Evolutionary conservation across 2,329 filamentous ascomycete species (phyloP).

Genomic region (Hortaea werneckii): DNA sequence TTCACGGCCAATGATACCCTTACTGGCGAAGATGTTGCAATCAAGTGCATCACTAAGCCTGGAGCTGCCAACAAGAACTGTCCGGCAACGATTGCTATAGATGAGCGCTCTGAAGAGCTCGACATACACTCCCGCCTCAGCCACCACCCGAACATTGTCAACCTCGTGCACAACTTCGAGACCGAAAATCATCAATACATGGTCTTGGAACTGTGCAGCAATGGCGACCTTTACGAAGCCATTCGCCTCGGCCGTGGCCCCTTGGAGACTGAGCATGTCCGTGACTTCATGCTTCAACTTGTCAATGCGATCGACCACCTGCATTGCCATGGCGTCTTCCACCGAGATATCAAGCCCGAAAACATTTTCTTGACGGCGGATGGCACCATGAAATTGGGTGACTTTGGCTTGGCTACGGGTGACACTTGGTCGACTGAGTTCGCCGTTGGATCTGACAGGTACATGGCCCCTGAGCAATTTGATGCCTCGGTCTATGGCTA

Average conservation of each 20-base stretch:
- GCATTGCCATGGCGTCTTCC: constrained; percentile 83
- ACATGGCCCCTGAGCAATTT: constrained; percentile 98
- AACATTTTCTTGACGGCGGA: constrained; percentile 90
- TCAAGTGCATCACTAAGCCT: constrained; percentile 92
- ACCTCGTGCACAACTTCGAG: constrained; percentile 82
- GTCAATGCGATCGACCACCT: constrained; percentile 83
- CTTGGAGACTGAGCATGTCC: constrained; percentile 89
- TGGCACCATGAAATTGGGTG: constrained; percentile 89
- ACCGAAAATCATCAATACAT: constrained; percentile 83
- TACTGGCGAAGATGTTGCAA: constrained; percentile 73
- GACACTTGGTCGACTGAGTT: constrained; percentile 86
- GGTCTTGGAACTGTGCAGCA: constrained; percentile 88
- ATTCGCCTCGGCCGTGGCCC: constrained; percentile 84
- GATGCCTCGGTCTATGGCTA: constrained; percentile 61
- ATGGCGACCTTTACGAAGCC: constrained; percentile 94
- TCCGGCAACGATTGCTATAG: constrained; percentile 58
- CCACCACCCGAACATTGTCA: constrained; percentile 84
- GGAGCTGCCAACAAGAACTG: constrained; percentile 41
- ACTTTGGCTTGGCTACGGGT: constrained; percentile 86
- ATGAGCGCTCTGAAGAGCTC: constrained; percentile 74
- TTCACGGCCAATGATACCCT: constrained; percentile 76
- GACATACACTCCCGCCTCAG: constrained; percentile 70
- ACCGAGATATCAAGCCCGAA: constrained; percentile 98
- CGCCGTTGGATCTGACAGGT: constrained; percentile 92
- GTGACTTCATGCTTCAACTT: constrained; percentile 92